Evolutionary conservation across 495 filamentous ascomycete species (phyloP).

Genomic region (Penicilliopsis zonata): DNA sequence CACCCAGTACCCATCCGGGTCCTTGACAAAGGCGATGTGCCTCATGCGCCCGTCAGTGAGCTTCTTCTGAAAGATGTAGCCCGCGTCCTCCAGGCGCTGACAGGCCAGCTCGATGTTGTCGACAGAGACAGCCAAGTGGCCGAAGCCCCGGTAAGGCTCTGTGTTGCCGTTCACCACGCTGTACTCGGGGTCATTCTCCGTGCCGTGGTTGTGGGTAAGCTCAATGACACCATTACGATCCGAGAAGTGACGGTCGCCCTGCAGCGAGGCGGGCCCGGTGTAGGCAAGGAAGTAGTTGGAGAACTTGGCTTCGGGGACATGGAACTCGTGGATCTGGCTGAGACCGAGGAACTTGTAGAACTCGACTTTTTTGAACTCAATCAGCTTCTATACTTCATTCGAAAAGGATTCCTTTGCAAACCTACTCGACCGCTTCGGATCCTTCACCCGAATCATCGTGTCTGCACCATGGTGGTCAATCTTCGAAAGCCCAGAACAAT

Average conservation of each 20-base stretch:
- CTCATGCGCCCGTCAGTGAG: conserved; percentile 78
- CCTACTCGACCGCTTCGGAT: conserved; percentile 68
- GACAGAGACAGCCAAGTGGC: conserved; percentile 77
- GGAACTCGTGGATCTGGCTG: conserved; percentile 65
- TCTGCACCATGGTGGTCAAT: conserved; percentile 12
- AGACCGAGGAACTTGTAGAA: conserved; percentile 94
- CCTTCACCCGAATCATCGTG: conserved; percentile 83
- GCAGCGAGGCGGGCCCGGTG: conserved; percentile 59
- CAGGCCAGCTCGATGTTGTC: conserved; percentile 88
- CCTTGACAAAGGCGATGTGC: conserved; percentile 81
- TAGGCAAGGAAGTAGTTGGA: conserved; percentile 51
- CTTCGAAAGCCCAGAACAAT: not conserved
- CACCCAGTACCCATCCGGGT: conserved; percentile 92
- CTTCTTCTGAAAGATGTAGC: conserved; percentile 91
- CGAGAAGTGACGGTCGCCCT: conserved; percentile 65
- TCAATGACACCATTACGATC: conserved; percentile 87
- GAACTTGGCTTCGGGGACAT: conserved; percentile 71
- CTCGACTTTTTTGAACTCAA: conserved; percentile 42
- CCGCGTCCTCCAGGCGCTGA: conserved; percentile 74
- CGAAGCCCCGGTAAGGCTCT: conserved; percentile 78
- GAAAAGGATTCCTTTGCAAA: not conserved
- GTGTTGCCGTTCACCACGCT: conserved; percentile 80
- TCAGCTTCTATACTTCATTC: not conserved
- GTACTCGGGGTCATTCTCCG: conserved; percentile 74
- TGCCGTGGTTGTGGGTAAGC: conserved; percentile 95